Evolutionary conservation across 306 rosid species (phyloP).

Genomic region (Sicyos edulis): DNA sequence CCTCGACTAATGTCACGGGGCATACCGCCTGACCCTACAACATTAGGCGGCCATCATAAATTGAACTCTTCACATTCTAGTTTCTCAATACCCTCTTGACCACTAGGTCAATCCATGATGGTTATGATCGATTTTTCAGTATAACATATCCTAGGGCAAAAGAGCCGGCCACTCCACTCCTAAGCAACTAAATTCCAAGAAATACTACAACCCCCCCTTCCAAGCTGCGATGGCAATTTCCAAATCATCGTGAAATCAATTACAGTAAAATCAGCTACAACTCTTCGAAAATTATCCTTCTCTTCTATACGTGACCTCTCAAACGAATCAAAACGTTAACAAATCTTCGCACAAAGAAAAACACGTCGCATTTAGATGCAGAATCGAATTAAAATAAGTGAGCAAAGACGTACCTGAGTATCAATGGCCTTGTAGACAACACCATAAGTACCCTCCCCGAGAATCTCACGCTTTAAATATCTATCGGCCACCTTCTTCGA

Average conservation of each 20-base stretch:
- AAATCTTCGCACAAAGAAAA: neutral
- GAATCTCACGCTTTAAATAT: slow-evolving; percentile 86
- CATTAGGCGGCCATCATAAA: too few relatives aligned
- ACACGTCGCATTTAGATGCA: neutral
- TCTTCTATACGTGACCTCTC: neutral
- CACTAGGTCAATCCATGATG: too few relatives aligned
- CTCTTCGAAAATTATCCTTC: neutral
- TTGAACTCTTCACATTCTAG: too few relatives aligned
- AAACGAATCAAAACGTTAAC: neutral
- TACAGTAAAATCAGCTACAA: neutral
- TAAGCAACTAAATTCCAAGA: neutral
- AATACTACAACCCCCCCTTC: neutral
- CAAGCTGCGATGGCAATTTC: neutral
- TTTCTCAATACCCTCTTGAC: too few relatives aligned
- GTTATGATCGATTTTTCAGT: too few relatives aligned
- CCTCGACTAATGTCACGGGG: too few relatives aligned
- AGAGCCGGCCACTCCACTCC: neutral
- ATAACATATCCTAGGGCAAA: neutral
- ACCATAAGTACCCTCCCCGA: slow-evolving; percentile 99
- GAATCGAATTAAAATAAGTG: neutral
- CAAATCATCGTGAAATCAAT: neutral
- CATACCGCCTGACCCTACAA: too few relatives aligned
- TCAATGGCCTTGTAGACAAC: slow-evolving; percentile 96
- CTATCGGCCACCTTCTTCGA: slow-evolving; percentile 92
- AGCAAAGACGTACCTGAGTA: slow-evolving; percentile 52